These are phyloP conservation scores for Lachancea nothofagi DNA, from an alignment of 805 yeast genomes.

Conservation along the genomic window DNA sequence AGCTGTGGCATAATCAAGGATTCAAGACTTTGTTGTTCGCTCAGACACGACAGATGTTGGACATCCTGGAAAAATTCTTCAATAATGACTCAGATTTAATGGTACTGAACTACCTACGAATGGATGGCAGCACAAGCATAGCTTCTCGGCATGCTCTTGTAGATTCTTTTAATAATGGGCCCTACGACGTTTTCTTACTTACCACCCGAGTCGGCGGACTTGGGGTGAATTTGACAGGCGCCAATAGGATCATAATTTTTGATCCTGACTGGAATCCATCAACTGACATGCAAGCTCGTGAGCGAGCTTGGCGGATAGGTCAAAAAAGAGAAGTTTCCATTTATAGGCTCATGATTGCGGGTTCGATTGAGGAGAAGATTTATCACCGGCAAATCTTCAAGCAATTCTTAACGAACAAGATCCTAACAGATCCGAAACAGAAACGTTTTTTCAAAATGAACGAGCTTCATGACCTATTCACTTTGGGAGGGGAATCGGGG, in stretches of 20 bases:
- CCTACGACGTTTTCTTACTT: constrained; percentile 60
- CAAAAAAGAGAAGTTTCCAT: constrained; percentile 89
- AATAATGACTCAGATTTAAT: constrained; percentile 33
- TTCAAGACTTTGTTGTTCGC: constrained; percentile 83
- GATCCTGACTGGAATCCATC: constrained; percentile 99
- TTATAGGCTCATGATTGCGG: constrained; percentile 87
- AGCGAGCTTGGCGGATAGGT: constrained; percentile 95
- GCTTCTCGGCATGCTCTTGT: constrained; percentile 71
- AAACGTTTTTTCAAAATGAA: constrained; percentile 87
- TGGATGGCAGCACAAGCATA: constrained; percentile 94
- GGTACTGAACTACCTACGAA: constrained; percentile 56
- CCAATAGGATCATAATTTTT: constrained; percentile 85
- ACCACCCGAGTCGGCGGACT: constrained; percentile 96
- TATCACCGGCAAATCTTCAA: constrained; percentile 96
- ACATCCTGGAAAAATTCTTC: constrained; percentile 70
- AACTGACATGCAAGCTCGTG: constrained; percentile 94
- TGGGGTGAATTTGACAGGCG: constrained; percentile 92
- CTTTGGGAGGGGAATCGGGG: constrained; percentile 66
- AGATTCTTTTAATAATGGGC: constrained; percentile 67
- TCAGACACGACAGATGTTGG: constrained; percentile 91
- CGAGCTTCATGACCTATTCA: constrained; percentile 84
- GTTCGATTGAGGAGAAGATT: constrained; percentile 93
- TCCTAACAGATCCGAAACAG: constrained; percentile 92
- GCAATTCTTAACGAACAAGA: constrained; percentile 87
- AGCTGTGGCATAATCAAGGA: constrained; percentile 69